phyloP scores from a whole-genome alignment of 2,329 filamentous ascomycete genomes.

The Corynespora cassiicola region DNA sequence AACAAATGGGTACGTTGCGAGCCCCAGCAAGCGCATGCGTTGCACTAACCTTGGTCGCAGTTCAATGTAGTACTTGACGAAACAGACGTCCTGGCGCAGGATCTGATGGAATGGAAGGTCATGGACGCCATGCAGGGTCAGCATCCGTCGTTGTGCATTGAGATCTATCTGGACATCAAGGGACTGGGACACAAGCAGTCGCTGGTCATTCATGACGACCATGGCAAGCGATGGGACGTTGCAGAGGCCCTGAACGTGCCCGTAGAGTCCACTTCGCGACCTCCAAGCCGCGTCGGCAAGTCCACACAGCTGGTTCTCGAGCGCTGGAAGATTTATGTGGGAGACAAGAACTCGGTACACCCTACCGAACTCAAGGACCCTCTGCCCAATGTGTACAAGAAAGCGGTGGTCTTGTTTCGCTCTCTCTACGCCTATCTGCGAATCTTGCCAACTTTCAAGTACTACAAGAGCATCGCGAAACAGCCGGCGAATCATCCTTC shows the following conservation, averaged over 20 bases:
- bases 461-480: conserved; percentile 77
- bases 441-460: conserved; percentile 85
- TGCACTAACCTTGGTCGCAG: conserved; percentile 55
- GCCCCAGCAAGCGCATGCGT: not conserved
- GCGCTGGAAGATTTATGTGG: conserved; percentile 87
- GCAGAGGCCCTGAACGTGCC: conserved; percentile 78
- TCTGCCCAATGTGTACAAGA: conserved; percentile 93
- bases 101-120: conserved; percentile 80
- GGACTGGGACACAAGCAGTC: conserved; percentile 83
- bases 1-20: conserved; percentile 83
- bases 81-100: conserved; percentile 83
- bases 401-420: conserved; percentile 92
- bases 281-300: conserved; percentile 53
- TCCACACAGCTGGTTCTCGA: conserved; percentile 82
- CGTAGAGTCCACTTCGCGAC: conserved; percentile 53
- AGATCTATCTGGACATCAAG: conserved; percentile 85
- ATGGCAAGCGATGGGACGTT: conserved; percentile 92
- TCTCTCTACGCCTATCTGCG: conserved; percentile 84
- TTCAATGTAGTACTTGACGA: conserved; percentile 96
- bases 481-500: conserved; percentile 66
- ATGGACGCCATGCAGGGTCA: conserved; percentile 78
- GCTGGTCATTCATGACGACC: conserved; percentile 84
- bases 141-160: conserved; percentile 85
- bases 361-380: conserved; percentile 64
- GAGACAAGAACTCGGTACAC: conserved; percentile 61